Conservation (phyloP, 805 yeast genomes). For the Candida patagonica region DNA sequence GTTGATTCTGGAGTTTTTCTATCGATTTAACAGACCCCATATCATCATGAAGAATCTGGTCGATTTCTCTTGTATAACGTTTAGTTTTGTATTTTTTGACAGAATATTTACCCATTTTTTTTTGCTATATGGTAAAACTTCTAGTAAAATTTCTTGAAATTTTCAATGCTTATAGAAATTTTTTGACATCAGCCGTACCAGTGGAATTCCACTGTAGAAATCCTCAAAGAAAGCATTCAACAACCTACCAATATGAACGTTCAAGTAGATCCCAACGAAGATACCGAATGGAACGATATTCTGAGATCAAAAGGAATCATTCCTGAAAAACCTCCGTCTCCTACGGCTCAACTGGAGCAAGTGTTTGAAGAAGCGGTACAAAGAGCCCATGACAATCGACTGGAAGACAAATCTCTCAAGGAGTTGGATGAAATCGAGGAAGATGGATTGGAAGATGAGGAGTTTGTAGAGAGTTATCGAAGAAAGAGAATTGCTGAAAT, state of each 20-base stretch:
- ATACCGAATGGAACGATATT: slow-evolving; percentile 98
- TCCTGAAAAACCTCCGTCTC: slow-evolving; percentile 86
- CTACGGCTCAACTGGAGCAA: slow-evolving; percentile 77
- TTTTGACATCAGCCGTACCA: not conserved
- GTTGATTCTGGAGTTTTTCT: slow-evolving; percentile 55
- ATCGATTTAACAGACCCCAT: slow-evolving; percentile 57
- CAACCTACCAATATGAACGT: slow-evolving; percentile 33
- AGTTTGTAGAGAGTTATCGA: slow-evolving; percentile 65
- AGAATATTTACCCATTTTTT: slow-evolving; percentile 73
- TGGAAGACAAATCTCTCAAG: slow-evolving; percentile 66
- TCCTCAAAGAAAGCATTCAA: not conserved
- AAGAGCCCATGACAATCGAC: slow-evolving; percentile 71
- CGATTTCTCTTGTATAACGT: slow-evolving; percentile 47
- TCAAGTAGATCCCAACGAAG: slow-evolving; percentile 90
- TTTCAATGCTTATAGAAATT: not conserved
- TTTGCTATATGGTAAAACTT: slow-evolving; percentile 1
- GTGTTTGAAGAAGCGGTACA: slow-evolving; percentile 76
- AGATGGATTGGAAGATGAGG: slow-evolving; percentile 80
- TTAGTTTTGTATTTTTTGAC: slow-evolving; percentile 76
- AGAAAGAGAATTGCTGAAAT: slow-evolving; percentile 71
- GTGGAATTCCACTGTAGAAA: not conserved
- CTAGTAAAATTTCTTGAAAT: not conserved
- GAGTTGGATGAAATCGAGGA: slow-evolving; percentile 85
- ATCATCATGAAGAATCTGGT: slow-evolving; percentile 65
- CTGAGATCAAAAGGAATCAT: slow-evolving; percentile 82